Evolutionary conservation across 148 eudicot species (phyloP), one percentile per base, ranked within the genome.

Genomic region (Rhododendron molle): DNA sequence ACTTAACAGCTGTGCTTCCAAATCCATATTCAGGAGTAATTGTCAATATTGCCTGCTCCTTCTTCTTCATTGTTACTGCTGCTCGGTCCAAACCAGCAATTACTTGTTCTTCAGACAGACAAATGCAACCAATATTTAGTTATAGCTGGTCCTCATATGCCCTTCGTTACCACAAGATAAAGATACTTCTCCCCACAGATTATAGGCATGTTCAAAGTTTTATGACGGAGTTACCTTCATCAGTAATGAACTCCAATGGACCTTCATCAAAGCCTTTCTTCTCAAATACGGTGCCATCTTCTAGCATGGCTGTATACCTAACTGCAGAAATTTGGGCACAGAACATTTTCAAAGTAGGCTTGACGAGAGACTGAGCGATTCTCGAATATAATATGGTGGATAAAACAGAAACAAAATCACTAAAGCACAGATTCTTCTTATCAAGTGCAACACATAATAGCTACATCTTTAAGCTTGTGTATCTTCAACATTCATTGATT

Each of bases 21-120:
- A 88, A 90, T 81, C 96, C 94, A 86, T 92, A 93, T 47, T 91
- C 93, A 78, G 92, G 88, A 44, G 81, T 72, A 73, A 93, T 90
- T 34, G 93, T 91, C 81, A 93, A 44, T 83, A 90, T 76, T 50
- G 94, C 92, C 83, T 52, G 86, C 88, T 93, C 96, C 71, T 91
- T 88, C 85, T 89, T 92, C 87, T 88, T 91, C 96, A 93, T 93
- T 83, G 96, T 93, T 73, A 88, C 80, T 54, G 85, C 90, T 76
- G 94, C 94, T 83, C 86, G 91, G 84, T 93, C 96, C 58, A 93
- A 86, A 18, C 96, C 96, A 85, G 90, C 87, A 82, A 92, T 84
- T 20, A 93, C 93, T 90, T 92, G 94, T 81, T 93, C 94, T 93
- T 62, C 81, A 76, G 83, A 69, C 23, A 89, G 81, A 58, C 26